Base-by-base conservation (phyloP, 1,284 basidiomycete genomes). In the Agaricales sp. region DNA sequence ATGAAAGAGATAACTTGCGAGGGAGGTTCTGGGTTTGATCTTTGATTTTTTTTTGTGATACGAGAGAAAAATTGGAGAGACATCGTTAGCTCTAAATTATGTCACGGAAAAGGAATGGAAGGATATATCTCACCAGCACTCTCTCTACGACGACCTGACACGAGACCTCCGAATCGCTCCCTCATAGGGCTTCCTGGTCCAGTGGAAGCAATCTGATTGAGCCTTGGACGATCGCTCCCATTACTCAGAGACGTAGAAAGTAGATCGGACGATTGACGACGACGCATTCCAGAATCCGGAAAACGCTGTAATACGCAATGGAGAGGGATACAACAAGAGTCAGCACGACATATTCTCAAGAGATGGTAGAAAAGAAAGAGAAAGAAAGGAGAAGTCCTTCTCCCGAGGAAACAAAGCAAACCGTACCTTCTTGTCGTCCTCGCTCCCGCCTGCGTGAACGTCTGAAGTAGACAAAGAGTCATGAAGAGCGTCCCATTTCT, bases 361-460 rank as follows among this genome's bases (percentile, higher is more conserved):
- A 52, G 46, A 54, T 35, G n/a, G 6, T 14, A 6, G 52, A 54
- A 39, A 59, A 47, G 44, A 53, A 54, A 39, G 58, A 47, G 44
- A 53, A 50, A 54, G 54, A 50, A 53, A 53, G 49, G 52, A 55
- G 39, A 54, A 41, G 52, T 48, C 46, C 50, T 46, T 26, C 51
- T 55, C 51, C 51, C 38, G 49, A 43, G 46, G 45, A 50, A 21
- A 52, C 51, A 41, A 49, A 43, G 46, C 45, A 50, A 21, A 52
- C 62, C 75, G 57, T 58, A 92, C 91, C 84, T 91, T 93, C 72
- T 85, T 91, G 72, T 94, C 91, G n/a, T 69, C 69, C 51, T 92
- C 89, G 50, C 70, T 71, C 87, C 55, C 83, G 78, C 23, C 92
- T 87, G 55, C 8, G 14, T 30, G 26, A 30, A 30, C 26, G 14